Base-by-base conservation (phyloP, 2,329 filamentous ascomycete species). In the Aspergillaceae sp. region DNA sequence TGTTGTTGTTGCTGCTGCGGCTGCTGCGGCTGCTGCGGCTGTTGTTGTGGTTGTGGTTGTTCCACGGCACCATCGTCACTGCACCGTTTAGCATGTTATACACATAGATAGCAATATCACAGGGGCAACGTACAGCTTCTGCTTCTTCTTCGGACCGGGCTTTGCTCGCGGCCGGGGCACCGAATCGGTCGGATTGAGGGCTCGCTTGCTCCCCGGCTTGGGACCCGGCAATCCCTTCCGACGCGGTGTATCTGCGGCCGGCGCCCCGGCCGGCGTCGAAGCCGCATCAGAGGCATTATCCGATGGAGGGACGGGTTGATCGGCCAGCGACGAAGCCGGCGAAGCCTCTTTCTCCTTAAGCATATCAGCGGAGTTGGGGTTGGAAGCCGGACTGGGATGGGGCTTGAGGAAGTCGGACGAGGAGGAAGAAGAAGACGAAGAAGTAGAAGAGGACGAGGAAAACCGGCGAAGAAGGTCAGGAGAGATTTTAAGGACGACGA, bases 141-240 rank as follows among this genome's bases (percentile, higher is more conserved):
- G 83, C 74, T 94, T 95, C 80, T 96, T 95, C 79, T 96, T 97
- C 0, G 91, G 91, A 5, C 91, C 91, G 5, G 92, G 91, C 73
- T 94, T 94, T 63, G 86, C 86, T 63, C 87, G 76, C 45, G 83
- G 75, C 67, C 86, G 89, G n/a, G 83, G 74, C 32, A 73, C 75
- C 52, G 90, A 86, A 59, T 71, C 68, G 59, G 65, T 71, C 67
- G 69, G 74, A 59, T 67, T 70, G 48, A 67, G 65, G 50, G 69
- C 68, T 62, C 81, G 75, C 69, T 86, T 84, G 48, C 74, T 75
- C 46, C 75, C 79, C 35, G 79, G 74, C 57, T 85, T 84, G 26
- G 80, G 78, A 54, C 84, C 79, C 65, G 88, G 85, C 32, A 79
- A 73, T 32, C 83, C 83, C 68, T 90, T 90, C 73, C 87, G 88